phyloP scores from a whole-genome alignment of 2,329 filamentous ascomycete species.

The Phyllosticta citribraziliensis region DNA sequence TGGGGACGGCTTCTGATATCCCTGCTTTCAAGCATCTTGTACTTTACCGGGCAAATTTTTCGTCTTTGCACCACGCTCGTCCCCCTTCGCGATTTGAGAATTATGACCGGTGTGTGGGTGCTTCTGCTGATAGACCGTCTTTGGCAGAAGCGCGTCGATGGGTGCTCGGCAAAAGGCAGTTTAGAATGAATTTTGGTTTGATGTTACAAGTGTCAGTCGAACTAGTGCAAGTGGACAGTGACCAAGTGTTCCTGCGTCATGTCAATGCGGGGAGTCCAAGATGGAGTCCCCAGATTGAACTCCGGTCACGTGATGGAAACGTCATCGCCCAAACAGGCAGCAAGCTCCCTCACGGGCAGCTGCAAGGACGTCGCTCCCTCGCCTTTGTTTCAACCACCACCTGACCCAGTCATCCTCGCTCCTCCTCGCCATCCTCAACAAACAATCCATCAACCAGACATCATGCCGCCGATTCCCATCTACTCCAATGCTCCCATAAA shows the following conservation, averaged over 20 bases:
- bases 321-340: slow-evolving; percentile 7
- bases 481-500: slow-evolving; percentile 38
- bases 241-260: background rate
- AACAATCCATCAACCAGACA: slow-evolving; percentile 10
- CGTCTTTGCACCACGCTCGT: slow-evolving; percentile 15
- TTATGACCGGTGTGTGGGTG: slow-evolving; percentile 11
- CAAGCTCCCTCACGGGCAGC: background rate
- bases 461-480: slow-evolving; percentile 38
- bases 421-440: background rate
- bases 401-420: background rate
- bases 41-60: slow-evolving; percentile 31
- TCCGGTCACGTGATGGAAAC: slow-evolving; percentile 1
- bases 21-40: slow-evolving; percentile 25
- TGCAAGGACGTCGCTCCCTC: background rate
- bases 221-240: background rate
- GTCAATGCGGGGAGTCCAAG: background rate
- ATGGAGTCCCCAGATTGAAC: background rate
- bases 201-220: background rate
- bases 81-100: slow-evolving; percentile 12
- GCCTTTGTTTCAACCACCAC: background rate
- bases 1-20: slow-evolving; percentile 11
- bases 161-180: slow-evolving; percentile 26
- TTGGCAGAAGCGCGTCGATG: slow-evolving; percentile 15
- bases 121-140: slow-evolving; percentile 19
- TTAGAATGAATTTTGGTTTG: slow-evolving; percentile 24